A percentile compares a stretch with the other conserved stretches of the same genome.
Conservation (phyloP, 106 monocot species). For the Ottelia alismoides region DNA sequence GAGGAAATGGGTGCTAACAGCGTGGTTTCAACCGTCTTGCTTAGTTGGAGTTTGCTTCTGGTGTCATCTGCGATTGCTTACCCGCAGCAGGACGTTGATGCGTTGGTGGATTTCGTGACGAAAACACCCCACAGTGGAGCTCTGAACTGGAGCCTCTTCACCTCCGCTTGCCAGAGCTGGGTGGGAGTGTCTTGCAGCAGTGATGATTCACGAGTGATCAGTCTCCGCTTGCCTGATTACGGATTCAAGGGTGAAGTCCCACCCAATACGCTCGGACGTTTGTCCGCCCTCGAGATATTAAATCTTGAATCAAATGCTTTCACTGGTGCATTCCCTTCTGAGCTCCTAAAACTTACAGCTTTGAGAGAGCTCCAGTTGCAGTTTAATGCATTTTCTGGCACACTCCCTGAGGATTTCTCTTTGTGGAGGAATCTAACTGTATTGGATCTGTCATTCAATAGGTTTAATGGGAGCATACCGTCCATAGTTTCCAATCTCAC, state of each 20-base stretch:
- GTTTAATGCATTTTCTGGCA: constrained; percentile 46
- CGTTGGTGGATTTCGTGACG: constrained; percentile 62
- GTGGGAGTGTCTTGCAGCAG: constrained; percentile 48
- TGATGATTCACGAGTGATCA: constrained; percentile 37
- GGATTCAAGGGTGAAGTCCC: constrained; percentile 56
- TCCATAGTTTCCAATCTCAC: constrained; percentile 47
- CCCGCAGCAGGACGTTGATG: constrained; percentile 42
- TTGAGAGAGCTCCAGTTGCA: constrained; percentile 74
- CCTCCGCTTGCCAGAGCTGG: constrained; percentile 45
- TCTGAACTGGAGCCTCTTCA: constrained; percentile 48
- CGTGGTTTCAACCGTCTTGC: no score
- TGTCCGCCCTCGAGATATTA: constrained; percentile 45
- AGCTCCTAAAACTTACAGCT: constrained; percentile 36
- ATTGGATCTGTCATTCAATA: constrained; percentile 60
- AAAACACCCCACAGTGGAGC: constrained; percentile 6
- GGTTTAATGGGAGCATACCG: constrained; percentile 44
- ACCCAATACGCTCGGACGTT: constrained; percentile 48
- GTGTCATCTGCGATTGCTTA: no score
- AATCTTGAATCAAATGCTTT: constrained; percentile 65
- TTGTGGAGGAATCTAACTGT: constrained; percentile 34
- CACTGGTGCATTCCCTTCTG: constrained; percentile 51
- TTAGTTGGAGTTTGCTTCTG: no score
- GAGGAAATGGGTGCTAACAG: no score
- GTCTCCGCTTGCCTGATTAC: constrained; percentile 46
- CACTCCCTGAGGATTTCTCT: constrained; percentile 34